Conservation (phyloP, 2,329 filamentous ascomycete species). For the Phyllosticta paracitricarpa region DNA sequence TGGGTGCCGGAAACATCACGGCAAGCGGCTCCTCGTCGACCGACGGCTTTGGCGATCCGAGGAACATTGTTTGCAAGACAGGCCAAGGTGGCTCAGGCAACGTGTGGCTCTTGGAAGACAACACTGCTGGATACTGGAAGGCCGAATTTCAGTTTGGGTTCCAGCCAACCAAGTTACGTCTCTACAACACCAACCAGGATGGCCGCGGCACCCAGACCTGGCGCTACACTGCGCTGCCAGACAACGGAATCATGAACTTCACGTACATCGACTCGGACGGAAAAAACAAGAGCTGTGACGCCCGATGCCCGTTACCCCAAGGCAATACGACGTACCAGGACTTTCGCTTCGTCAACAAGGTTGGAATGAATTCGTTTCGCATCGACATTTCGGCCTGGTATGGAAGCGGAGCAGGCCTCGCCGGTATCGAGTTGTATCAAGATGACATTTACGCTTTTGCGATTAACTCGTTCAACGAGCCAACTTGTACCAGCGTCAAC, state of each 20-base stretch:
- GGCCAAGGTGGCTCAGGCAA: conserved; percentile 58
- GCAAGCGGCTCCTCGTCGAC: conserved; percentile 52
- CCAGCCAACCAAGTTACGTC: conserved; percentile 71
- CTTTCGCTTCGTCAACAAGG: conserved; percentile 83
- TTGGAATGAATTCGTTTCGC: conserved; percentile 81
- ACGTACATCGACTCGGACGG: conserved; percentile 69
- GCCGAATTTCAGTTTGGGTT: conserved; percentile 78
- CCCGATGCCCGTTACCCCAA: conserved; percentile 69
- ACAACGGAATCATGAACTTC: conserved; percentile 91
- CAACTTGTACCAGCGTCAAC: conserved; percentile 58
- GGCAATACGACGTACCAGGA: conserved; percentile 68
- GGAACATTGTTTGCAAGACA: conserved; percentile 73
- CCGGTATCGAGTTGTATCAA: conserved; percentile 78
- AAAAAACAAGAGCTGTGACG: conserved; percentile 62
- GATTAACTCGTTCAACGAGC: conserved; percentile 80
- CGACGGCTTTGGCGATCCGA: conserved; percentile 62
- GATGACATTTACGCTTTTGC: conserved; percentile 81
- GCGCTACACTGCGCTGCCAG: conserved; percentile 73
- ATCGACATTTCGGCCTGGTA: conserved; percentile 84
- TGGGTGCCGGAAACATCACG: conserved; percentile 66
- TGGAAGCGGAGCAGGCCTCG: conserved; percentile 71
- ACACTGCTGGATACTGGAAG: conserved; percentile 69
- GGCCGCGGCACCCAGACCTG: conserved; percentile 83
- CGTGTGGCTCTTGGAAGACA: conserved; percentile 73
- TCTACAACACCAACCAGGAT: conserved; percentile 79